phyloP scores from a whole-genome alignment of 1,284 basidiomycete species.

The Entoloma clypeatum region DNA sequence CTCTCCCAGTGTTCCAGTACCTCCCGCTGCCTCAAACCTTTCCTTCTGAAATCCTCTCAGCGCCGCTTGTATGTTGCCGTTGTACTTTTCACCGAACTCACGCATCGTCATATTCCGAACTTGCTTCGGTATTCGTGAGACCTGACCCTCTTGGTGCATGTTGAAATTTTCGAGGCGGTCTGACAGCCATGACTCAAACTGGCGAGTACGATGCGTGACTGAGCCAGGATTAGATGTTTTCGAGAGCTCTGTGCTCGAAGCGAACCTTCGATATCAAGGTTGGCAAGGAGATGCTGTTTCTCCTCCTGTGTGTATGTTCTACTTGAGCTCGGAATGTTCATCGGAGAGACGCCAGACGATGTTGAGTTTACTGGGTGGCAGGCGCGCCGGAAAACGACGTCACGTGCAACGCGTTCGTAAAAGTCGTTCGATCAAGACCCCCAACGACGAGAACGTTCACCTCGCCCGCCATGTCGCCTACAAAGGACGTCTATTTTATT shows the following conservation, averaged over 20 bases:
- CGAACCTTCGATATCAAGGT: slow-evolving; percentile 76
- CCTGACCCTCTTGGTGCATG: slow-evolving; percentile 67
- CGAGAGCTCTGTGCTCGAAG: slow-evolving; percentile 11
- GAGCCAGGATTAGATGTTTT: slow-evolving; percentile 12
- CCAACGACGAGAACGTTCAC: neutral
- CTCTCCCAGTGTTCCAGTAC: slow-evolving; percentile 43
- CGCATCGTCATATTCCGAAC: slow-evolving; percentile 68
- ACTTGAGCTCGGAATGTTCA: slow-evolving; percentile 29
- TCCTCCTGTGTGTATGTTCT: slow-evolving; percentile 51
- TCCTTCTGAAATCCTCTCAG: slow-evolving; percentile 62
- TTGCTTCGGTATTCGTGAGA: slow-evolving; percentile 70
- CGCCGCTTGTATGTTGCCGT: slow-evolving; percentile 66
- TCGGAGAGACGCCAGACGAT: slow-evolving; percentile 17
- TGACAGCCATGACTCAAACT: slow-evolving; percentile 67
- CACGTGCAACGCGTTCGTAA: slow-evolving; percentile 31
- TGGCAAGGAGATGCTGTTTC: slow-evolving; percentile 68
- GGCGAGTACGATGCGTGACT: slow-evolving; percentile 68
- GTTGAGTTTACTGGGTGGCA: slow-evolving; percentile 15
- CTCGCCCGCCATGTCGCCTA: slow-evolving; percentile 19
- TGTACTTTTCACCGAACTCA: slow-evolving; percentile 73
- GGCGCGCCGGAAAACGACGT: slow-evolving; percentile 18
- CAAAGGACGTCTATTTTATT: slow-evolving; percentile 68
- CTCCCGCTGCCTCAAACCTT: slow-evolving; percentile 42
- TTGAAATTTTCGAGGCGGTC: slow-evolving; percentile 69
- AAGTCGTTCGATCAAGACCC: slow-evolving; percentile 18